These are phyloP conservation scores for Ganoderma meredithae DNA, from an alignment of 1,284 basidiomycete species.

Conservation along the genomic window DNA sequence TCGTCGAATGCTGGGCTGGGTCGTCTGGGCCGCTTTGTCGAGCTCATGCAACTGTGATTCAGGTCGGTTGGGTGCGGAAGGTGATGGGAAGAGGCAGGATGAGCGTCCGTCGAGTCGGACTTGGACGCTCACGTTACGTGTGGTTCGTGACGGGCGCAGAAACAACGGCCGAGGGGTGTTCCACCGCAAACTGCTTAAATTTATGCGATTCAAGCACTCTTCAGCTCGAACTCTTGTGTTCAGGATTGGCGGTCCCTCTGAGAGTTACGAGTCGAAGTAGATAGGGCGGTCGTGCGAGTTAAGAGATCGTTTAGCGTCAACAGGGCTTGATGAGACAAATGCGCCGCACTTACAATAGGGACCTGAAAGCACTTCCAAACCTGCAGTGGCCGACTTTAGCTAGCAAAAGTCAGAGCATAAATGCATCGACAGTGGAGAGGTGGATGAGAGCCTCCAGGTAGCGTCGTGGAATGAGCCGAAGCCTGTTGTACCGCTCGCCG, in stretches of 20 bases:
- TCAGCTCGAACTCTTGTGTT: conserved; percentile 12
- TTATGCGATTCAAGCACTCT: conserved; percentile 21
- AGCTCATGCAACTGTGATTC: conserved; percentile 23
- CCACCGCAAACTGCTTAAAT: conserved; percentile 26
- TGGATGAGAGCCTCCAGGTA: conserved; percentile 6
- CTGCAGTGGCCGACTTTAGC: conserved; percentile 12
- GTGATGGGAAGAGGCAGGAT: conserved; percentile 38
- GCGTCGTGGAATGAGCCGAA: conserved; percentile 27
- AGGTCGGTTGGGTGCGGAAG: conserved; percentile 19
- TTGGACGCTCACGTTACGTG: conserved; percentile 43
- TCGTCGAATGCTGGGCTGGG: conserved; percentile 53
- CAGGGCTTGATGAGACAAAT: conserved; percentile 6
- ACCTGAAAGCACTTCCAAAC: conserved; percentile 1
- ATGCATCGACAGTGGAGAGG: conserved; percentile 15
- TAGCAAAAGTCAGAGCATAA: conserved; percentile 16
- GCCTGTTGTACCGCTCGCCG: conserved; percentile 25
- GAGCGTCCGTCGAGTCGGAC: conserved; percentile 26
- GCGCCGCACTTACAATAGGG: conserved; percentile 22
- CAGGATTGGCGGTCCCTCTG: conserved; percentile 9
- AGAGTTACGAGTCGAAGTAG: conserved; percentile 11
- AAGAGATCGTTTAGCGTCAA: conserved; percentile 20
- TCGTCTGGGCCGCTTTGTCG: conserved; percentile 30
- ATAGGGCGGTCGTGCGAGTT: conserved; percentile 13
- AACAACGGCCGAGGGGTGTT: conserved; percentile 39
- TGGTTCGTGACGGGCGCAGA: conserved; percentile 38